Percentiles rank a stretch among this genome's conserved stretches.
Evolutionary conservation across 768 basidiomycete species (phyloP).

Genomic region (Naganishia vaughanmartiniae): DNA sequence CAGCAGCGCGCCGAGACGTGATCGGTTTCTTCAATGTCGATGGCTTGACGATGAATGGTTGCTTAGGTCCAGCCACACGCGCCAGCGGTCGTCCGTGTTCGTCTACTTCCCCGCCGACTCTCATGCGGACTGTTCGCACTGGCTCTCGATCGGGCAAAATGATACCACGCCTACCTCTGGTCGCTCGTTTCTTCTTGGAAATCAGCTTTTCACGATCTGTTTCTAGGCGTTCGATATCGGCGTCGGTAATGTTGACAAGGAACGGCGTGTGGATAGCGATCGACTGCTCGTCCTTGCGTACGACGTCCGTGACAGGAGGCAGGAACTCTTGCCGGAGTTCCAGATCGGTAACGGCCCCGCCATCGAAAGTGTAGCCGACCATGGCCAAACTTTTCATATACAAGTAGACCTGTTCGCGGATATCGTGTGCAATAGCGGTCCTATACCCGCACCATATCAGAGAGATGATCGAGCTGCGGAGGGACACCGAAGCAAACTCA

Average conservation of each 20-base stretch:
- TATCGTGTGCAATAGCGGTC: constrained; percentile 90
- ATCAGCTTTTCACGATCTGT: constrained; percentile 91
- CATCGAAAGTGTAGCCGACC: constrained; percentile 80
- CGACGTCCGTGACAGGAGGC: constrained; percentile 65
- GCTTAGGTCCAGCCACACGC: constrained; percentile 71
- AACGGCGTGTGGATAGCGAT: constrained; percentile 72
- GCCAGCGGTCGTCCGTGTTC: constrained; percentile 56
- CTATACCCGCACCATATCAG: constrained; percentile 53
- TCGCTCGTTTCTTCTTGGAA: constrained; percentile 72
- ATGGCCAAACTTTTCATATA: constrained; percentile 90
- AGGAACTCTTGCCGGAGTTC: constrained; percentile 87
- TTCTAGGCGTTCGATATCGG: constrained; percentile 83
- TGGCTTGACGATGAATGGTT: constrained; percentile 54
- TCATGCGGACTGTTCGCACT: constrained; percentile 80
- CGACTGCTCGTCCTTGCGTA: constrained; percentile 67
- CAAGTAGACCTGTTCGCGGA: constrained; percentile 88
- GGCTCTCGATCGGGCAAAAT: constrained; percentile 89
- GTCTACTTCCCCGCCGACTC: constrained; percentile 30
- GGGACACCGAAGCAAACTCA: constrained; percentile 53
- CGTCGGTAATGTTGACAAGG: constrained; percentile 83
- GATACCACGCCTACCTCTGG: constrained; percentile 68
- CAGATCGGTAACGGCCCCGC: constrained; percentile 75
- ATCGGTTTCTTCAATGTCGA: constrained; percentile 32
- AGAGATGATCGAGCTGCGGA: background rate
- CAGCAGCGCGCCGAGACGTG: constrained; percentile 67